Conservation (phyloP, 2,329 filamentous ascomycete genomes). For the Microsporum ferrugineum region DNA sequence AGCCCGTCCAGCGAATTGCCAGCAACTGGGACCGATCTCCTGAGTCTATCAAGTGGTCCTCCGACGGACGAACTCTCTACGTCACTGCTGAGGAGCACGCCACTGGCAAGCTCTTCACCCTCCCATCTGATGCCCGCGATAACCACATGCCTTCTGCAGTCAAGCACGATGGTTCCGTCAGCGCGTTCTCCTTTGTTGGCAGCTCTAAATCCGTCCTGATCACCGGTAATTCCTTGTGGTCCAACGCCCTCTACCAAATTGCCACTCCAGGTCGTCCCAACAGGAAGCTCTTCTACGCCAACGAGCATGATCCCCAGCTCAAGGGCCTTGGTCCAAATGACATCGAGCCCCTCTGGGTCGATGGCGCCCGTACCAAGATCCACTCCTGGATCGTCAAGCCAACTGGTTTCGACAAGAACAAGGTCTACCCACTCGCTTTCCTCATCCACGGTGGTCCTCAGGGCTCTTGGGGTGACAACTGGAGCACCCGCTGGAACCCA, state of each 20-base stretch:
- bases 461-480: slow-evolving; percentile 61
- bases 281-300: slow-evolving; percentile 27
- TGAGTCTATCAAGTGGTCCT: slow-evolving; percentile 39
- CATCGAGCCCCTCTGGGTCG: slow-evolving; percentile 28
- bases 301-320: slow-evolving; percentile 30
- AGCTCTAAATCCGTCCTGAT: slow-evolving; percentile 24
- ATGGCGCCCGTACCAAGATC: slow-evolving; percentile 30
- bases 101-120: slow-evolving; percentile 33
- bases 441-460: slow-evolving; percentile 78
- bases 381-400: slow-evolving; percentile 35
- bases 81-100: slow-evolving; percentile 64
- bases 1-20: slow-evolving; percentile 29
- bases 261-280: slow-evolving; percentile 21
- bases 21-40: slow-evolving; percentile 44
- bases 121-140: slow-evolving; percentile 25
- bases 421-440: slow-evolving; percentile 69
- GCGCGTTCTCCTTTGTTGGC: slow-evolving; percentile 22
- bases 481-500: slow-evolving; percentile 77
- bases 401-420: slow-evolving; percentile 51
- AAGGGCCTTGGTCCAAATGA: slow-evolving; percentile 26
- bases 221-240: slow-evolving; percentile 27
- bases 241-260: slow-evolving; percentile 26
- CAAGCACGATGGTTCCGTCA: slow-evolving; percentile 25
- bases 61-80: slow-evolving; percentile 51
- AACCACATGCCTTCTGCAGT: slow-evolving; percentile 28